Conservation (phyloP, 345 rosid genomes). For the Viola odorata region DNA sequence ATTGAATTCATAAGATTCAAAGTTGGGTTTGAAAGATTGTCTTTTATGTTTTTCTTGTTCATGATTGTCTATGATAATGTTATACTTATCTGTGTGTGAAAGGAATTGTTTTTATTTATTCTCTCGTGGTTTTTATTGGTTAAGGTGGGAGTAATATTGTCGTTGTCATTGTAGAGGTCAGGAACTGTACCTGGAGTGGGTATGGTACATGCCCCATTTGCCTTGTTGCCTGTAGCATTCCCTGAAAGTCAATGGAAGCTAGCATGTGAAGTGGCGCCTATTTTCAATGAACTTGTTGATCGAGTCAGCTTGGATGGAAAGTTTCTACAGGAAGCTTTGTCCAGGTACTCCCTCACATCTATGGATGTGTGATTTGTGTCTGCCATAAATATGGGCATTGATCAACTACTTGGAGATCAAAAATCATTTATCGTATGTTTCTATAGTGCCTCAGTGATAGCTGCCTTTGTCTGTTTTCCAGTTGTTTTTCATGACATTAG, state of each 20-base stretch:
- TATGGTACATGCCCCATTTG: slow-evolving; percentile 79
- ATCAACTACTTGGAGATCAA: neutral
- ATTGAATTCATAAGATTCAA: neutral
- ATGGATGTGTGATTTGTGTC: neutral
- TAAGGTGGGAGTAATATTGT: slow-evolving; percentile 4
- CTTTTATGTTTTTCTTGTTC: no score
- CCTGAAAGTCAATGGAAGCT: slow-evolving; percentile 64
- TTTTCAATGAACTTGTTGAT: slow-evolving; percentile 88
- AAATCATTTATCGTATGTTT: no score
- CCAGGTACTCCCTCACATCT: slow-evolving; percentile 42
- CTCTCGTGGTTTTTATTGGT: neutral
- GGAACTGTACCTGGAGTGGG: slow-evolving; percentile 93
- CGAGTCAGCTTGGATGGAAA: slow-evolving; percentile 92
- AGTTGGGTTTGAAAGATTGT: neutral
- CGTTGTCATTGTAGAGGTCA: slow-evolving; percentile 50
- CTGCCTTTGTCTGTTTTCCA: no score
- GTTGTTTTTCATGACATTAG: no score
- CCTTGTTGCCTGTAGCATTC: slow-evolving; percentile 67
- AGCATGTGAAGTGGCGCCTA: slow-evolving; percentile 88
- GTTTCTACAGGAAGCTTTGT: slow-evolving; percentile 71
- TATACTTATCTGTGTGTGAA: no score
- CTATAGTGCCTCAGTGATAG: no score
- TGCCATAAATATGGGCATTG: neutral
- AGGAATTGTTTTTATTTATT: neutral
- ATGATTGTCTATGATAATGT: neutral